Evolutionary conservation across 805 yeast genomes (phyloP), one percentile per base, ranked within the genome.

Genomic region (Saturnispora sanitii): DNA sequence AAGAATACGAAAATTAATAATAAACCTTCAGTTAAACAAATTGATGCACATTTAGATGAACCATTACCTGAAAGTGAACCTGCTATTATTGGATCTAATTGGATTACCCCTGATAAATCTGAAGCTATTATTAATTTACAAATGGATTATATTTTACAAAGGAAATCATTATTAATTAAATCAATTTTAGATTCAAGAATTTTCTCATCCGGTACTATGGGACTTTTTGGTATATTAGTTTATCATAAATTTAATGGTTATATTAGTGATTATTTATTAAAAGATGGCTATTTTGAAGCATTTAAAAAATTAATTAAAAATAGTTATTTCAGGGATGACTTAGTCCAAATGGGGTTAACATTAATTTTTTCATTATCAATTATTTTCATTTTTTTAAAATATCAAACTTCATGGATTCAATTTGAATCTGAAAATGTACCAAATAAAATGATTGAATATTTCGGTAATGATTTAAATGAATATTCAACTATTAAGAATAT

Each of bases 111-210:
- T 1, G 74, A 71, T 23, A 65, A 67, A 31, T 66, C 80, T 1
- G 71, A 73, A 33, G 82, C 82, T 9, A 73, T 79, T 1, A 53
- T 79, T 41, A 77, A 74, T 43, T 58, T 82, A 44, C 75, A 79
- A 23, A 75, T 82, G 43, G 92, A 82, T 55, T 75, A 68, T 48
- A 61, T 73, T 42, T 54, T 70, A 19, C 67, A 63, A 46, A 54
- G 64, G 30, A 79, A 74, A 52, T 59, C 77, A 2, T 45, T 57
- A 20, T 64, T 75, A 40, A 73, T 71, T 53, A 66, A 54, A 43
- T 51, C 52, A 35, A 51, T 75, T 30, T 65, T 75, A 36, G 67
- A 68, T 64, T 70, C 70, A 53, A 73, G 71, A 3, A 43, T 62
- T 18, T 61, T 74, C 0, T 35, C 67, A 9, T 35, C 60, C 2